Evolutionary conservation across 2,329 filamentous ascomycete genomes (phyloP), one percentile per base, ranked within the genome.

Genomic region (Drechslerella dactyloides): DNA sequence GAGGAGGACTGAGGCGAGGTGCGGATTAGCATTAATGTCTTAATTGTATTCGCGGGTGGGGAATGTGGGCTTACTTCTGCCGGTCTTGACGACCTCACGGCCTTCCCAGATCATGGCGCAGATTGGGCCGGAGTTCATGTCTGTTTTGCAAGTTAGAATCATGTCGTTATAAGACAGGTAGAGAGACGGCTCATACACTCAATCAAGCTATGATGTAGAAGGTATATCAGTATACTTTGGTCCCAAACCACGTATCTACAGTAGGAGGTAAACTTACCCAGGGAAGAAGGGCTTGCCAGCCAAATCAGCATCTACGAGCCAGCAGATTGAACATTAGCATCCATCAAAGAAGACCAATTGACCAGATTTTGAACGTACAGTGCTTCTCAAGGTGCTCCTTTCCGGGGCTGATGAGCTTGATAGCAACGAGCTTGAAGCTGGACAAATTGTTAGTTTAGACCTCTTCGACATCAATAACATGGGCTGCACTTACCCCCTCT

Each of bases 21-120:
- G 65, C 13, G 44, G 44, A 35, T 75, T 73, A 76, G 75, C 44
- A 61, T 6, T 52, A 40, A 44, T 40, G 13, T 44, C 11, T 19
- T 13, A 21, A 63, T 57, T 13, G 13, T 42, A 17, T 24, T 24
- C 52, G 1, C 21, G 35, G 27, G 35, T 2, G 13, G 5, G 5
- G n/a, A n/a, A 5, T 53, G 27, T 55, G 0, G 75, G 84, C 87
- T 77, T 87, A 91, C 89, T 81, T 81, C 94, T 93, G 83, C 94
- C 94, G 78, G 93, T 97, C 90, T 97, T 97, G 87, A 97, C 93
- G 83, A 89, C 94, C 80, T 99, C 93, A 87, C 90, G 90, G 81
- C 94, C 94, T 84, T 99, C 93, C 94, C 94, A 99, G 84, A 99
- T 90, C 93, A 97, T 99, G 85, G 94, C 94, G 86, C 87, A 89